Conservation (phyloP, 2,329 filamentous ascomycete species). For the Graphiopsis chlorocephala region DNA sequence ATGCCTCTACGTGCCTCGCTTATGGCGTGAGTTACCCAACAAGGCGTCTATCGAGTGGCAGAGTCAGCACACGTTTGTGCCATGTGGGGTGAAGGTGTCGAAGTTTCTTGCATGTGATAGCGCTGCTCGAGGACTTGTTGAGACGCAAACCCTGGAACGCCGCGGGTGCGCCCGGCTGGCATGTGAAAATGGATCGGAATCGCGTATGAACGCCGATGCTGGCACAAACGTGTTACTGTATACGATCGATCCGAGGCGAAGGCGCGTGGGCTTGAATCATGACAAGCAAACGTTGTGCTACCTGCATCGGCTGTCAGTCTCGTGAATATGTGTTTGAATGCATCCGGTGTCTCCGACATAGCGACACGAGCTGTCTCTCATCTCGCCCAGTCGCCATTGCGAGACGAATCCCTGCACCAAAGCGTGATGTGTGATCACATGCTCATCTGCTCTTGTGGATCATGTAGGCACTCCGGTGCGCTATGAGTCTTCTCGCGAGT, state of each 20-base stretch:
- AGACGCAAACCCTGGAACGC: conserved; percentile 12
- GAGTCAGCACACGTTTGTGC: conserved; percentile 12
- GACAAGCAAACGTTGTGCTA: neutral
- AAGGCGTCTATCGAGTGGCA: conserved; percentile 9
- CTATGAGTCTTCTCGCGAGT: neutral
- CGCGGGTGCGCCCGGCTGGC: conserved; percentile 5
- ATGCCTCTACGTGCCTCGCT: conserved; percentile 5
- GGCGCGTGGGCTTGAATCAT: neutral
- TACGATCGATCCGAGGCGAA: neutral
- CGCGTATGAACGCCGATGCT: neutral
- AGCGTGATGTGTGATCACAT: too few relatives aligned
- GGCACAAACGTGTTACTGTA: neutral
- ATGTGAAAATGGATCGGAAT: conserved; percentile 1
- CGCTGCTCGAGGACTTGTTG: neutral
- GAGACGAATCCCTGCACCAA: too few relatives aligned
- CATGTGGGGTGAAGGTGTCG: conserved; percentile 1
- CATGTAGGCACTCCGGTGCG: neutral
- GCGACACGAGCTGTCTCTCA: neutral
- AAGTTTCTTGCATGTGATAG: conserved; percentile 14
- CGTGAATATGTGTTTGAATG: neutral
- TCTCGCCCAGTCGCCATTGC: too few relatives aligned
- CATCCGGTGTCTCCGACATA: neutral
- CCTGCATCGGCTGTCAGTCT: neutral
- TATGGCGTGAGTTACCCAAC: conserved; percentile 8
- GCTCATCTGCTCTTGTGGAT: too few relatives aligned